Percentiles rank a stretch among this genome's conserved stretches.
phyloP scores from a whole-genome alignment of 495 filamentous ascomycete genomes.

The Aspergillus cristatus region DNA sequence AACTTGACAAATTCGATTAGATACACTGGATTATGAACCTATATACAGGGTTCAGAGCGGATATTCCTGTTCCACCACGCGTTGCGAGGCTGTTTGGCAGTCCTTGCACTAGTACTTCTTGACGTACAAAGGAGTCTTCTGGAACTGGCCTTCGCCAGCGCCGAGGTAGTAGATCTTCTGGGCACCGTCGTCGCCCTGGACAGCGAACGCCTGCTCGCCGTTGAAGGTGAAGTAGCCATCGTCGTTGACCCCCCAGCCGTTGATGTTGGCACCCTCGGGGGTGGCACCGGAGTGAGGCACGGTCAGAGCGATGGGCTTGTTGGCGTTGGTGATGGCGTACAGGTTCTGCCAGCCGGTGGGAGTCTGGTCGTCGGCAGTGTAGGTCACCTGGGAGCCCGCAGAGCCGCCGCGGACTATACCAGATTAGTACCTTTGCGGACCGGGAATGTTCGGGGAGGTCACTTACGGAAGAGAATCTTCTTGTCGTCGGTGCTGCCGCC shows the following conservation, averaged over 20 bases:
- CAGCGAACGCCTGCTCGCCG: constrained; percentile 17
- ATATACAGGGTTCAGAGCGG: too few relatives aligned
- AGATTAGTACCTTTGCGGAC: too few relatives aligned
- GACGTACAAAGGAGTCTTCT: constrained; percentile 7
- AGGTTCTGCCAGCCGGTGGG: constrained; percentile 26
- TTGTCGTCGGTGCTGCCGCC: neutral
- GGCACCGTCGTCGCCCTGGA: constrained; percentile 15
- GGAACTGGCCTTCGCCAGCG: constrained; percentile 15
- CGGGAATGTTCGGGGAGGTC: too few relatives aligned
- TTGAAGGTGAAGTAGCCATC: constrained; percentile 21
- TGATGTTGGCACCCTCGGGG: constrained; percentile 18
- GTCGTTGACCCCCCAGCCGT: constrained; percentile 19
- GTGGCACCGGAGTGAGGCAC: constrained; percentile 22
- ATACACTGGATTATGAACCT: too few relatives aligned
- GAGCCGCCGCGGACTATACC: constrained; percentile 4
- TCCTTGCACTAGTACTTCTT: constrained; percentile 23
- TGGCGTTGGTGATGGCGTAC: constrained; percentile 17
- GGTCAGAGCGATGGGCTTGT: constrained; percentile 19
- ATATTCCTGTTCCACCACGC: too few relatives aligned
- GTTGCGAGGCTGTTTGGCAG: neutral
- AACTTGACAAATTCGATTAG: too few relatives aligned
- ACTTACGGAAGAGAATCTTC: neutral
- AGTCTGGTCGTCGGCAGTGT: constrained; percentile 13
- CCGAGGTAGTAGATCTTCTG: constrained; percentile 24
- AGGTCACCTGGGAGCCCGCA: constrained; percentile 12